Base-by-base conservation (phyloP, 2,329 filamentous ascomycete species). In the Penicillium sumatraense region DNA sequence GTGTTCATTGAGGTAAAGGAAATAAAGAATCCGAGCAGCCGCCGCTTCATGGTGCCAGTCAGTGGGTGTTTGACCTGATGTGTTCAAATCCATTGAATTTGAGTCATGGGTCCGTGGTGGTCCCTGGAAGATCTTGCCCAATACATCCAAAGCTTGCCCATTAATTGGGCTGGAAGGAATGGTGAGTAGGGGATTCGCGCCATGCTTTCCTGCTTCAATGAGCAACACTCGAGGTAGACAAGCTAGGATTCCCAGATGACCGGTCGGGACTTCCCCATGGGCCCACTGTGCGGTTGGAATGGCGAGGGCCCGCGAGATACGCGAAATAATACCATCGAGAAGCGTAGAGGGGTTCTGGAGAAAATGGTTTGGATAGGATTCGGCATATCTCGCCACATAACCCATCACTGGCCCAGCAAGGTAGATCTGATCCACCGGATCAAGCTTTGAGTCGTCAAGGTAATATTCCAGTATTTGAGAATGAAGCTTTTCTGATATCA, bases 301-400 rank as follows among this genome's bases (percentile, higher is more conserved):
- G 23, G 75, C 67, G 24, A 83, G 66, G 24, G 80, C 77, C 36
- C 73, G 68, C 14, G 75, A 68, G 9, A 86, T 74, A 18, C 79
- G 77, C n/a, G 73, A 66, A 13, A 81, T 71, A 40, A 85, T 78
- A 18, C 72, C 69, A 40, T 78, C 72, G 38, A 80, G 69, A 9
- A 77, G 44, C 45, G 78, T 71, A 5, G 71, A 61, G 1, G 71
- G 66, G 24, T 64, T 72, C 26, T 77, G 75, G 31, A 85, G 73
- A 50, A 85, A 80, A 64, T 86, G 81, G 26, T 81, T 78, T 2
- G 82, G 81, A 51, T 85, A 86, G 3, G 71, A 71, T 27, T 79
- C 77, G 7, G 80, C 81, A 65, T 86, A 87, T 53, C 79, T 79
- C 31, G 82, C 78, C 42, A 86, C 75, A 66, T 87, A 87, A 45